phyloP scores from a whole-genome alignment of 2,329 filamentous ascomycete genomes.

The Colletotrichum tabaci region DNA sequence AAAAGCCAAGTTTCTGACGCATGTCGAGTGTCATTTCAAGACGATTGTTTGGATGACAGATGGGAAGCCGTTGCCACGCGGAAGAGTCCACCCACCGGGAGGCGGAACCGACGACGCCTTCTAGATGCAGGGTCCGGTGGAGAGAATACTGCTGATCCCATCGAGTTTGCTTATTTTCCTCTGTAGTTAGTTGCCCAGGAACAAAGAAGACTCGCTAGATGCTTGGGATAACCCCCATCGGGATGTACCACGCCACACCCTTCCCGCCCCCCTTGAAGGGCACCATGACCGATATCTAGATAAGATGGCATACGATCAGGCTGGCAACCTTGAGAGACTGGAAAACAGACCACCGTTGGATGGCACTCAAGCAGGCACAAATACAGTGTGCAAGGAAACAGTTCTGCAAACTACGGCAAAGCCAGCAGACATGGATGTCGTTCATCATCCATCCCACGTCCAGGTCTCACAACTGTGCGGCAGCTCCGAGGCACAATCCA shows the following conservation, averaged over 20 bases:
- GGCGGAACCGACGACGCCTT: background rate
- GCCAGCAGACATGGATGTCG: background rate
- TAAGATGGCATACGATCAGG: too few relatives aligned
- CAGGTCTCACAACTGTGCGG: slow-evolving; percentile 17
- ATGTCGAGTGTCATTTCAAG: background rate
- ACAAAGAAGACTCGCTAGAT: too few relatives aligned
- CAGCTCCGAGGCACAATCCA: background rate
- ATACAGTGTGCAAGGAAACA: too few relatives aligned
- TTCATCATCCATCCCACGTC: slow-evolving; percentile 2
- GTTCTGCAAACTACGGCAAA: background rate
- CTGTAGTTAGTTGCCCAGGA: too few relatives aligned
- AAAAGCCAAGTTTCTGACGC: too few relatives aligned
- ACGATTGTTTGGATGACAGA: background rate
- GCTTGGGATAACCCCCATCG: too few relatives aligned
- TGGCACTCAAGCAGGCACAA: too few relatives aligned
- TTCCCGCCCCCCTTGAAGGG: too few relatives aligned
- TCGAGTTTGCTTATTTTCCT: too few relatives aligned
- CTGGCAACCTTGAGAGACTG: background rate
- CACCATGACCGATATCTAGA: too few relatives aligned
- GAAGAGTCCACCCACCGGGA: background rate
- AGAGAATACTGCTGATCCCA: background rate
- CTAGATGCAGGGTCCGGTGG: background rate
- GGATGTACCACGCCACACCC: too few relatives aligned
- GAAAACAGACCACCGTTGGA: background rate
- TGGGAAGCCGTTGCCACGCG: background rate